Base-by-base conservation (phyloP, 148 eudicot genomes). In the Fagopyrum homotropicum region DNA sequence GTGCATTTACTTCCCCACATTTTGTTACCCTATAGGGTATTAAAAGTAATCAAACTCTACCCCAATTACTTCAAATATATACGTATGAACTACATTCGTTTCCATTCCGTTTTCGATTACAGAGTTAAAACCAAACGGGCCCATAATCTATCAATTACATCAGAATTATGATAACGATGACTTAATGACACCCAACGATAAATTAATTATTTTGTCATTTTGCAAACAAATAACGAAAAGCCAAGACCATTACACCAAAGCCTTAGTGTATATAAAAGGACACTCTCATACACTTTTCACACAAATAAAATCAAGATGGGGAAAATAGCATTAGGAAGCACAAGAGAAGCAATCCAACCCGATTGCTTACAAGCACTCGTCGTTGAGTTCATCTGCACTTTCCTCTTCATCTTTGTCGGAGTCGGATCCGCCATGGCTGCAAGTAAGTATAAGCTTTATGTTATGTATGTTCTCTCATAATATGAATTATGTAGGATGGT, bases 381-480 rank as follows among this genome's bases (percentile, higher is more conserved):
- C 9, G 97, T 91, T 9, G 98, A 93, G 83, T 93, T 93, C 77
- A 91, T 93, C 15, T 81, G 84, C 79, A 93, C 98, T 48, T 93
- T 93, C 80, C 93, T 93, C 66, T 93, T 93, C 59, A 88, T 93
- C 73, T 93, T 93, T 15, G 97, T 86, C 51, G 97, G 98, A 4
- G 98, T 93, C 47, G 98, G 97, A 48, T 75, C 98, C 0, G 97
- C 91, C 87, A 93, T 93, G 93, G 83, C 92, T 47, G 78, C 86
- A 2, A 91, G 93, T 89, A 86, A 19, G 15, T 43, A 19, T 40
- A 12, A 5, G 40, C 0, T 0, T 35, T 35, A 54, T 6, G 1
- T 35, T 35, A 54, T 6, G 1, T 46, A 49, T 48, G 0, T 1
- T 35, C 40, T 35, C 40, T 35, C 1, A 0, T 2, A 35, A 35